Conservation (phyloP, 78 protist genomes). For the slime mould (Dictyostelium discoideum) region DNA sequence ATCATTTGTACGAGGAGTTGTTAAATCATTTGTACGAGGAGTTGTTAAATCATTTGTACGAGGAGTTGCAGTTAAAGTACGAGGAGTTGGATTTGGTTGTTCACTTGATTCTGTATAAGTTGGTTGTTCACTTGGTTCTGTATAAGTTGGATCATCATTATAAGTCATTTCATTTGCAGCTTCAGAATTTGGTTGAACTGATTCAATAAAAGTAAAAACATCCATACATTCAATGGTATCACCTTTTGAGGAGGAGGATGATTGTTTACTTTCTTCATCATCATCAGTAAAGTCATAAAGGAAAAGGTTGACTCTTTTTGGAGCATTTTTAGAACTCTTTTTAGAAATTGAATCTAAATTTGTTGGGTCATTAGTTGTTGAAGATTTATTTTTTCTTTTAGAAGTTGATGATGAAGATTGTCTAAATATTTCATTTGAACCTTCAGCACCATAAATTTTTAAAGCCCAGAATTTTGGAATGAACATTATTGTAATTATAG, state of each 20-base stretch:
- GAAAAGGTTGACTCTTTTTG: conserved; percentile 5
- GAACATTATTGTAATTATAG: background rate
- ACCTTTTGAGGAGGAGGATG: background rate
- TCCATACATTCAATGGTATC: background rate
- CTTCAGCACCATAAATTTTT: background rate
- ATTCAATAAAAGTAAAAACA: background rate
- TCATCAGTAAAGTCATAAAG: background rate
- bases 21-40: background rate
- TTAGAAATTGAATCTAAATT: background rate
- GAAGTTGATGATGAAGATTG: background rate
- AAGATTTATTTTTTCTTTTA: background rate
- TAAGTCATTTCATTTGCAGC: background rate
- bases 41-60: background rate
- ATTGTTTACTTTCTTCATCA: background rate
- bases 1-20: background rate
- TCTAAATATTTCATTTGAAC: conserved; percentile 24
- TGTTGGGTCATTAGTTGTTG: background rate
- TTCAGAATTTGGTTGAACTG: background rate
- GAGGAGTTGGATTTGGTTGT: background rate
- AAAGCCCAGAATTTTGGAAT: conserved; percentile 18
- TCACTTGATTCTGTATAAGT: background rate
- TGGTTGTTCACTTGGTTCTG: background rate
- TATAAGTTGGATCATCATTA: background rate
- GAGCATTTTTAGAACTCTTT: background rate
- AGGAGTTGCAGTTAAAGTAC: background rate